phyloP scores from a whole-genome alignment of 768 basidiomycete species.

The Daedalea quercina region DNA sequence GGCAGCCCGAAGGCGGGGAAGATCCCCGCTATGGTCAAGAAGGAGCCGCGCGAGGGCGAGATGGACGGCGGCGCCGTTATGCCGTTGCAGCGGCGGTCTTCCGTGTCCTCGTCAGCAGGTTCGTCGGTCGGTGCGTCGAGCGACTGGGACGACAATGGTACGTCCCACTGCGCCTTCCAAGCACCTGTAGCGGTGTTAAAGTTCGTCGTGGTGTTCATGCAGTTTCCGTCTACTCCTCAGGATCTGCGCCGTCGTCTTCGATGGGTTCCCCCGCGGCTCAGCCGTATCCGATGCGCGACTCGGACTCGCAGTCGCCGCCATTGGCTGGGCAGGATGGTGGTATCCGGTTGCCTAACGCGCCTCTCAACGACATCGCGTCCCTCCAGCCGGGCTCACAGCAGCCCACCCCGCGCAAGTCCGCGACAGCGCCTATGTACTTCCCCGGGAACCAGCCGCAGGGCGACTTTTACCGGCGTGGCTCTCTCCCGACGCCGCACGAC shows the following conservation, averaged over 20 bases:
- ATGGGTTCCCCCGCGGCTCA: constrained; percentile 59
- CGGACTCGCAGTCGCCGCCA: constrained; percentile 29
- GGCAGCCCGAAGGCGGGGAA: constrained; percentile 25
- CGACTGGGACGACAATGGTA: constrained; percentile 81
- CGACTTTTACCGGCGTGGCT: constrained; percentile 22
- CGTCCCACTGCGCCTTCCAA: constrained; percentile 20
- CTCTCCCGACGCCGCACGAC: constrained; percentile 14
- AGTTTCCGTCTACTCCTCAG: constrained; percentile 42
- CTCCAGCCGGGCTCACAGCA: constrained; percentile 21
- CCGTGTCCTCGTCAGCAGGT: constrained; percentile 53
- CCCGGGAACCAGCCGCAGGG: constrained; percentile 11
- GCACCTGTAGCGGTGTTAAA: constrained; percentile 19
- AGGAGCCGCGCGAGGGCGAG: constrained; percentile 48
- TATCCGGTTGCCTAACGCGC: constrained; percentile 70
- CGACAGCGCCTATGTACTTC: constrained; percentile 22
- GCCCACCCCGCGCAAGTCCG: constrained; percentile 22
- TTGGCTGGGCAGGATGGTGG: constrained; percentile 38
- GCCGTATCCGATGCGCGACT: constrained; percentile 52
- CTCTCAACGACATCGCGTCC: constrained; percentile 63
- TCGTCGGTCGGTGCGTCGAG: constrained; percentile 55
- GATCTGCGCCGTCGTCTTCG: constrained; percentile 54
- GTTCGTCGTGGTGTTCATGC: constrained; percentile 14
- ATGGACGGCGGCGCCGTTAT: constrained; percentile 20
- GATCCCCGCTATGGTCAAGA: constrained; percentile 45
- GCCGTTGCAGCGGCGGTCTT: constrained; percentile 51